Evolutionary conservation across 306 rosid species (phyloP).

Genomic region (Trifolium dubium): DNA sequence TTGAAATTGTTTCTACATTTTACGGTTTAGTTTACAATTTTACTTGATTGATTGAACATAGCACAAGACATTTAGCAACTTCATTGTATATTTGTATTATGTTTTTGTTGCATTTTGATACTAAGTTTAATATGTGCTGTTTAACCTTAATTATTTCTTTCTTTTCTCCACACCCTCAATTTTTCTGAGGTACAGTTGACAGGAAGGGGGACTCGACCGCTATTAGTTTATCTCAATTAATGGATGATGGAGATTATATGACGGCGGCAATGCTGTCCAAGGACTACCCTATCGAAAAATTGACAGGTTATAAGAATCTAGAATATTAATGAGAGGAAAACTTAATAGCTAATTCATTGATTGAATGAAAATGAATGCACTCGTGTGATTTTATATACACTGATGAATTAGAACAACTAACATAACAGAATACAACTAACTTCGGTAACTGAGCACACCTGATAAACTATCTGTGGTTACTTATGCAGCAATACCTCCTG

Average conservation of each 20-base stretch:
- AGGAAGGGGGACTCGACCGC: slow-evolving; percentile 32
- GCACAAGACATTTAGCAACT: slow-evolving; percentile 13
- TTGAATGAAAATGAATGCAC: not conserved
- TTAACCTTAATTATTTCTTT: not conserved
- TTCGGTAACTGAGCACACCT: not conserved
- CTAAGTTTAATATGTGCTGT: slow-evolving; percentile 5
- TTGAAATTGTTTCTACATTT: slow-evolving; percentile 13
- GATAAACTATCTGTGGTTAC: too few species aligned
- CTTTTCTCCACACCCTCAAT: not conserved
- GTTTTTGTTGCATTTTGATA: slow-evolving; percentile 30
- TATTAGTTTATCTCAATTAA: slow-evolving; percentile 3
- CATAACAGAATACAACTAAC: not conserved
- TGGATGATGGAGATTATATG: slow-evolving; percentile 22
- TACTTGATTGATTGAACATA: not conserved
- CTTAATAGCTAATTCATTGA: too few species aligned
- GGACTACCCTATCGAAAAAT: slow-evolving; percentile 9
- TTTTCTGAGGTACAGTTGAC: slow-evolving; percentile 11
- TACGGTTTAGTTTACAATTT: not conserved
- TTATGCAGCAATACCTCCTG: too few species aligned
- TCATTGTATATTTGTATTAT: not conserved
- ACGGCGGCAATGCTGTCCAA: slow-evolving; percentile 9
- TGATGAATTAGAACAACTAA: not conserved
- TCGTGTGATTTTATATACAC: not conserved
- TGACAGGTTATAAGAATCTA: slow-evolving; percentile 40
- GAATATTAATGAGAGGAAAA: too few species aligned